A percentile compares a stretch with the other conserved stretches of the same genome.
Evolutionary conservation across 257 asterid species (phyloP).

Genomic region (Prunella vulgaris): DNA sequence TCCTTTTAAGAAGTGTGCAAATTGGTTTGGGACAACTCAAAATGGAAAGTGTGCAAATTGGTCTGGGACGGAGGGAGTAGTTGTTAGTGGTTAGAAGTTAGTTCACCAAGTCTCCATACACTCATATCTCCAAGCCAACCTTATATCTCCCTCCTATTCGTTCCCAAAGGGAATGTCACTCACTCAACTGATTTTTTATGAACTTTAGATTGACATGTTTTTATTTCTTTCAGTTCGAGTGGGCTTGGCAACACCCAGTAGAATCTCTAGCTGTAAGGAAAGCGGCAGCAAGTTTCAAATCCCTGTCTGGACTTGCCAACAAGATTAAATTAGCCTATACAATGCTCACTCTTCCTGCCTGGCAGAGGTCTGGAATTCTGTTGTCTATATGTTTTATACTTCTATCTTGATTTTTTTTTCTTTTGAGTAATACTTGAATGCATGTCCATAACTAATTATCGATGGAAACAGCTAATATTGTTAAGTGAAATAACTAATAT

Average conservation of each 20-base stretch:
- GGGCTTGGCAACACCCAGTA: conserved; percentile 98
- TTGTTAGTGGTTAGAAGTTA: too few species aligned
- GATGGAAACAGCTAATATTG: too few species aligned
- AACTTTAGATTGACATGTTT: background rate
- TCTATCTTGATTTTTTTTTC: background rate
- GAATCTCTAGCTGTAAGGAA: conserved; percentile 80
- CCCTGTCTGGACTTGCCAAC: conserved; percentile 73
- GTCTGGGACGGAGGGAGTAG: too few species aligned
- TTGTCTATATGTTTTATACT: background rate
- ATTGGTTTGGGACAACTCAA: too few species aligned
- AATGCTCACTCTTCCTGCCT: conserved; percentile 81
- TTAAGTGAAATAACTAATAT: too few species aligned
- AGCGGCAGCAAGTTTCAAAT: conserved; percentile 66
- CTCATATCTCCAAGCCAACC: too few species aligned
- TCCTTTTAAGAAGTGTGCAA: too few species aligned
- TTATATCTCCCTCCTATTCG: too few species aligned
- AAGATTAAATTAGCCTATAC: conserved; percentile 80
- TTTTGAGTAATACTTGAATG: background rate
- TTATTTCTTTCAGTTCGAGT: conserved; percentile 64
- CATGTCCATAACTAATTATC: too few species aligned
- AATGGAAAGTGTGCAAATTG: too few species aligned
- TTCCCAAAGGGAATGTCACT: too few species aligned
- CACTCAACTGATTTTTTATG: background rate
- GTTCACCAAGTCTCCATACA: too few species aligned
- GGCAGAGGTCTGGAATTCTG: conserved; percentile 59